Evolutionary conservation across 176 grass and related monocot genomes (phyloP), one percentile per base, ranked within the genome.

Genomic region (Oryza glaberrima): DNA sequence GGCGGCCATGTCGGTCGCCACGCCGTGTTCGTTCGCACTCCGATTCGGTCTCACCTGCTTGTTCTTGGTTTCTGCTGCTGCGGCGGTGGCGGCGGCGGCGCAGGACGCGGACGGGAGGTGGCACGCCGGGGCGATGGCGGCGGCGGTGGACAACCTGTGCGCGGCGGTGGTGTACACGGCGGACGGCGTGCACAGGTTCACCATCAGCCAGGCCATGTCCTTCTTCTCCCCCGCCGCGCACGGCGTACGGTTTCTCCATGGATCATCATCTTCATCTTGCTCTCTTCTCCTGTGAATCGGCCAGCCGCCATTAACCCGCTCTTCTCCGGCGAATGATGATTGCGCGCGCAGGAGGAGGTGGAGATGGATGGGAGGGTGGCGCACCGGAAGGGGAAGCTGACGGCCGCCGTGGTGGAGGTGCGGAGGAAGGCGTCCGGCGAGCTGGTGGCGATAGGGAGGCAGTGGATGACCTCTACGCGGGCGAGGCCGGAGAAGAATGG

Each of bases 21-120:
- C 48, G 3, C 14, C 4, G 4, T 52, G 3, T 16, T 17, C 14
- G 14, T 16, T 72, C 4, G n/a, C 11, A 11, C 71, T 2, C 26
- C 70, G 13, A 46, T 5, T 38, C 36, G 5, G 20, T 58, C 64
- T 61, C 34, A 46, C 25, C 45, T 26, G 23, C 46, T 35, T 35
- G 23, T 38, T 26, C 9, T 72, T 60, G 46, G 6, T 41, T 41
- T 41, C 40, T 41, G 0, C 38, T 40, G 61, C 65, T 70, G 19
- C 58, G 6, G 72, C 23, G 13, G 36, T 5, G 35, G 28, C 28
- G 30, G 30, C 71, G 61, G 12, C 11, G 81, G 26, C 46, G 34
- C 77, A 91, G 83, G 87, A 92, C 76, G 81, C 40, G 56, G 67
- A 77, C 6, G 87, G 86, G 67, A 89, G 70, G 14, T 94, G 89